Base-by-base conservation (phyloP, 441 rosid genomes). In the Arabidopsis hybrid region DNA sequence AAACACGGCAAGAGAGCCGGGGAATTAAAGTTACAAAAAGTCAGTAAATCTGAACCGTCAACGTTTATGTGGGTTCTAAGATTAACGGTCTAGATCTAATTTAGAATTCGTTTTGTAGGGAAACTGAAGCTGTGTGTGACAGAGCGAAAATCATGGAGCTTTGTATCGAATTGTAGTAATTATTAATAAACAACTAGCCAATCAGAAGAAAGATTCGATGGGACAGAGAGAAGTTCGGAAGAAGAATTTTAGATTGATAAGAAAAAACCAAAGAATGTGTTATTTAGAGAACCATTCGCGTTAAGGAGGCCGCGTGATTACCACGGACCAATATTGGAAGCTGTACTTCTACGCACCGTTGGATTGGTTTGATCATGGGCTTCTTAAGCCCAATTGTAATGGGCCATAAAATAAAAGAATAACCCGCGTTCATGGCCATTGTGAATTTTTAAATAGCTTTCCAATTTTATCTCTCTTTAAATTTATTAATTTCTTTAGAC, bases 101-200 rank as follows among this genome's bases (percentile, higher is more conserved):
- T 61, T 12, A 42, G 6, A 59, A 60, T 35, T 58, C 43, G 40
- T 58, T 58, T 8, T 35, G 62, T 67, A 51, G 6, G 9, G 74
- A 36, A 68, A 51, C 18, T 67, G 51, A 43, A 75, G 65, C 59
- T 66, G 60, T 67, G 56, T 67, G 74, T 76, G 75, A 76, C 71
- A 76, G 56, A 69, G 79, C 75, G 75, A 70, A 70, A 76, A 31
- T 49, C 67, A 49, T 70, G 79, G 75, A 58, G 79, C 64, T 50
- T 16, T 64, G 6, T 8, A 8, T 12, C 32, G 29, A 1, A 26
- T 26, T 26, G 29, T 26, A 26, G 49, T 67, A 51, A 60, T 75
- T 65, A 46, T 36, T 71, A 17, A 1, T 3, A 65, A 9, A 42
- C 18, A 40, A 35, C 12, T 53, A 64, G 43, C 83, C 77, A 74